phyloP scores from a whole-genome alignment of 495 filamentous ascomycete species.

The Parmelia sp. region DNA sequence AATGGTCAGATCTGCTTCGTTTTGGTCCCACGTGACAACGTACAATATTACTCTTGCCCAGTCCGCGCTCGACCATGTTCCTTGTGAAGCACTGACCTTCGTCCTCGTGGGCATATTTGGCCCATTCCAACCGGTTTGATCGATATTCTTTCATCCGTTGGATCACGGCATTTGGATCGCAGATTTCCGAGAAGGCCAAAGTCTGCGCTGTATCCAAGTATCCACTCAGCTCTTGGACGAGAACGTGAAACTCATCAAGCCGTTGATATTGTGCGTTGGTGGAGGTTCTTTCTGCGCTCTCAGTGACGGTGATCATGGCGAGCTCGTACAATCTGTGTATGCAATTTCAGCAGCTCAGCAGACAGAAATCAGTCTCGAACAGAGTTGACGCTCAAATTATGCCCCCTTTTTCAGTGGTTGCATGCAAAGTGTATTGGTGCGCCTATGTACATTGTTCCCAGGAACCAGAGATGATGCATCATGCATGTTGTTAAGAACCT shows the following conservation, averaged over 20 bases:
- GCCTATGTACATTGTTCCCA: neutral
- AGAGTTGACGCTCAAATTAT: neutral
- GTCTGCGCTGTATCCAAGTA: constrained; percentile 73
- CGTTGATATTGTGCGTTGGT: neutral
- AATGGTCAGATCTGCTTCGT: neutral
- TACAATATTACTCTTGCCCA: constrained; percentile 86
- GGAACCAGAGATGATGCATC: neutral
- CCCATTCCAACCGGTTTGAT: constrained; percentile 64
- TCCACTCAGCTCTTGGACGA: constrained; percentile 64
- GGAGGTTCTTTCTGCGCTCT: neutral
- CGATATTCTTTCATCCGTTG: constrained; percentile 64
- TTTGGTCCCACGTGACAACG: constrained; percentile 24
- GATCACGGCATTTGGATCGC: constrained; percentile 58
- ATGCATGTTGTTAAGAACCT: too few species aligned
- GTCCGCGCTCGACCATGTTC: constrained; percentile 85
- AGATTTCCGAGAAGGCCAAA: constrained; percentile 68
- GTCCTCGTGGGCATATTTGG: constrained; percentile 61
- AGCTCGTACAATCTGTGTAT: neutral
- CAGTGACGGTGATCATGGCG: neutral
- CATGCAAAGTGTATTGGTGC: neutral
- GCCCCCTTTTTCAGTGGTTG: neutral
- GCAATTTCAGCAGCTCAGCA: neutral
- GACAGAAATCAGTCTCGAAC: neutral
- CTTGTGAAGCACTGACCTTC: constrained; percentile 64
- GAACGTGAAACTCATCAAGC: constrained; percentile 55